Evolutionary conservation across 2,329 filamentous ascomycete species (phyloP).

Genomic region (Diaporthe velutina): DNA sequence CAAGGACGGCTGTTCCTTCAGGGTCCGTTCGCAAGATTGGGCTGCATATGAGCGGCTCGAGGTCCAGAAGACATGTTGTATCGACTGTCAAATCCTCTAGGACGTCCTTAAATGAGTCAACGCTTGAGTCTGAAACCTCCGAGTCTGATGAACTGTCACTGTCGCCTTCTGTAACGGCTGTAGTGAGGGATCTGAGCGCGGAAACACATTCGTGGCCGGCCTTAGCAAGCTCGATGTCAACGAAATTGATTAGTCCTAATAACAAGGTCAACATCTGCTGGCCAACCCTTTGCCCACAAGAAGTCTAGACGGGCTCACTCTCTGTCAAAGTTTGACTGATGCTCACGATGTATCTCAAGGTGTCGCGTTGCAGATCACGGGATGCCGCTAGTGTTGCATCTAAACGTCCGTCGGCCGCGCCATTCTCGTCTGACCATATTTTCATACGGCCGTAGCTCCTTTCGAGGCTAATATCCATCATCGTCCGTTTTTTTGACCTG

Average conservation of each 20-base stretch:
- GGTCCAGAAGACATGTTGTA: conserved; percentile 28
- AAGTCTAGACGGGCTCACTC: neutral
- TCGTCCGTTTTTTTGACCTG: neutral
- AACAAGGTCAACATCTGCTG: neutral
- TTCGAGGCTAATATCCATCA: neutral
- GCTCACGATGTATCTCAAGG: neutral
- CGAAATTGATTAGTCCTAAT: neutral
- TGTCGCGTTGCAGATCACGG: neutral
- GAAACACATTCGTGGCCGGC: neutral
- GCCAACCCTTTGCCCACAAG: neutral
- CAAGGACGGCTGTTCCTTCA: neutral
- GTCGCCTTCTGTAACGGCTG: neutral
- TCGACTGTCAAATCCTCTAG: conserved; percentile 30
- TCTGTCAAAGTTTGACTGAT: conserved; percentile 14
- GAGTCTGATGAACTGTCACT: conserved; percentile 5
- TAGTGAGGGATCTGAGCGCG: neutral
- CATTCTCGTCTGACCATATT: conserved; percentile 25
- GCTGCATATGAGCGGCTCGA: conserved; percentile 27
- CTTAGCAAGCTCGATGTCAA: neutral
- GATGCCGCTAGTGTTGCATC: neutral
- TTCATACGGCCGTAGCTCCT: conserved; percentile 20
- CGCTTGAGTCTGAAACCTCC: neutral
- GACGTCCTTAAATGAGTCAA: neutral
- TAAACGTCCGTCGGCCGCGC: neutral
- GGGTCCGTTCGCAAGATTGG: neutral